phyloP scores from a whole-genome alignment of 176 grass and related monocot genomes.

The Avena sativa region DNA sequence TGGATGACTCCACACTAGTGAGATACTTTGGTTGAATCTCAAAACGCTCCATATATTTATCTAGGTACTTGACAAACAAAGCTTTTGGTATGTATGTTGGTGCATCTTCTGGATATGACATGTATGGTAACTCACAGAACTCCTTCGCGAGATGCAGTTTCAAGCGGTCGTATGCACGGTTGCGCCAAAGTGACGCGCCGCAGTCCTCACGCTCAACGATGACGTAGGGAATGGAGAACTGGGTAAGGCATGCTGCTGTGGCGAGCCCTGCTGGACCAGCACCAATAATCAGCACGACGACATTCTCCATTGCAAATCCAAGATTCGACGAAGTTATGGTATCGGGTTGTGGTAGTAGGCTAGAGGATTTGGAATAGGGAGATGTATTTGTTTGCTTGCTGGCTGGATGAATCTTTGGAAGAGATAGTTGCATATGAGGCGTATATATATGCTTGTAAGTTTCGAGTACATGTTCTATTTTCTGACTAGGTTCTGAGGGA shows the following conservation, averaged over 20 bases:
- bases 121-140: neutral
- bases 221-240: constrained; percentile 1
- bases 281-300: neutral
- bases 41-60: neutral
- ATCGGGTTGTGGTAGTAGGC: neutral
- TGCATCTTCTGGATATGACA: neutral
- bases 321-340: neutral
- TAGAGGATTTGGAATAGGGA: neutral
- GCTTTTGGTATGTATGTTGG: constrained; percentile 20
- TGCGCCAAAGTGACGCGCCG: neutral
- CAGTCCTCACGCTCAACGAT: neutral
- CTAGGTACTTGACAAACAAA: neutral
- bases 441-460: neutral
- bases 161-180: neutral
- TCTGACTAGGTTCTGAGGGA: neutral
- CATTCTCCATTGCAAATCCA: neutral
- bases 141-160: constrained; percentile 5
- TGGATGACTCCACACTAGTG: neutral
- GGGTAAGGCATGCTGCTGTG: neutral
- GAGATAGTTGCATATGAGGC: neutral
- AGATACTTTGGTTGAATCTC: constrained; percentile 6
- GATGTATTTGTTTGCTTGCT: neutral
- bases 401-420: neutral
- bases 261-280: neutral
- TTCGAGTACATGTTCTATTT: neutral